Evolutionary conservation across 2,329 filamentous ascomycete genomes (phyloP).

Genomic region (Beauveria bassiana): DNA sequence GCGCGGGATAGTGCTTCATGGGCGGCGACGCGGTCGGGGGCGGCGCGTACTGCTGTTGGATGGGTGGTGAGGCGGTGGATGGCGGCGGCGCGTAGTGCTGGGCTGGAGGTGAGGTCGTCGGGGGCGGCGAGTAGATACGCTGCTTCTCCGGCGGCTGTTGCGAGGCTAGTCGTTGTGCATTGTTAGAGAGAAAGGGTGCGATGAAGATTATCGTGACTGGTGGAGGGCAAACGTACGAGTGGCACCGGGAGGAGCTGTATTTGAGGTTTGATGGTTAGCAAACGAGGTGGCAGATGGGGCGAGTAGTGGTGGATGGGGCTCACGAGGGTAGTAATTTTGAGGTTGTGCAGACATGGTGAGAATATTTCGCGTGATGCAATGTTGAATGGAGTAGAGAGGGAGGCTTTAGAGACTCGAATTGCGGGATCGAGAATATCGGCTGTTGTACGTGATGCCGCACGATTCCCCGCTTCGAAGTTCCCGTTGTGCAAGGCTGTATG

Average conservation of each 20-base stretch:
- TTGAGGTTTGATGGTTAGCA: neutral
- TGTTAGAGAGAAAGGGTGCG: constrained; percentile 12
- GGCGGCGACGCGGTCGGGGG: constrained; percentile 39
- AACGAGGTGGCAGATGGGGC: neutral
- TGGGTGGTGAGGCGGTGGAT: constrained; percentile 19
- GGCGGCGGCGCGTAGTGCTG: constrained; percentile 5
- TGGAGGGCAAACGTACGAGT: constrained; percentile 12
- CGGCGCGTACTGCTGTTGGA: constrained; percentile 34
- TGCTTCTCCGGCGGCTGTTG: constrained; percentile 11
- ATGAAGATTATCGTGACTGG: neutral
- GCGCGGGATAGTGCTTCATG: constrained; percentile 37
- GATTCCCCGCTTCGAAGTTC: constrained; percentile 4
- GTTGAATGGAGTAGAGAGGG: neutral
- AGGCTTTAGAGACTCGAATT: neutral
- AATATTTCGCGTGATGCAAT: neutral
- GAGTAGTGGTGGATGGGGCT: constrained; percentile 14
- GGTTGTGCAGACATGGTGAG: constrained; percentile 30
- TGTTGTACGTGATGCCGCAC: neutral
- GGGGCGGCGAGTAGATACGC: constrained; percentile 17
- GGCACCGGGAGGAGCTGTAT: constrained; percentile 34
- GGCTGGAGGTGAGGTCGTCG: neutral
- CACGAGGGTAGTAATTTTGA: constrained; percentile 41
- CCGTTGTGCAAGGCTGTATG: neutral
- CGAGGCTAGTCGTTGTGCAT: neutral
- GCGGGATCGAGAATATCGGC: neutral